Conservation (phyloP, 768 basidiomycete species). For the Galerina marginata region DNA sequence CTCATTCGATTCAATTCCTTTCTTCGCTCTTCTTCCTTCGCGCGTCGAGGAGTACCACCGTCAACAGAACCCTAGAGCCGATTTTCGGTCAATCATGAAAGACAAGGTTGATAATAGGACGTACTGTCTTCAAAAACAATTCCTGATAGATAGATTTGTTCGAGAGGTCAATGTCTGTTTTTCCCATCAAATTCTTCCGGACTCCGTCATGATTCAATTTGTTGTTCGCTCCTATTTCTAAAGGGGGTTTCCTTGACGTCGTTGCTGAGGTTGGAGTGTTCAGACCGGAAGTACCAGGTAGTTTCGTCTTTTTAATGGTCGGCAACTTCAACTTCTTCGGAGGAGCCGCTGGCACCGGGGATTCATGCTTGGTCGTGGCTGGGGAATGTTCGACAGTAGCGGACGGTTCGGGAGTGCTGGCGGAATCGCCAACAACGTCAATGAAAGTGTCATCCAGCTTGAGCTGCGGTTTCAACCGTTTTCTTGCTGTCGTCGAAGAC, state of each 20-base stretch:
- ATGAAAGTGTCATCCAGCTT: conserved; percentile 38
- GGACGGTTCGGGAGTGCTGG: conserved; percentile 22
- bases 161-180: conserved; percentile 67
- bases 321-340: conserved; percentile 32
- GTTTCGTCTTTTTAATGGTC: conserved; percentile 65
- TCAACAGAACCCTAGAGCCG: conserved; percentile 10
- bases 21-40: conserved; percentile 70
- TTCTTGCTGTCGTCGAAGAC: conserved; percentile 22
- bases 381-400: conserved; percentile 23
- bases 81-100: not conserved
- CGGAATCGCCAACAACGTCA: conserved; percentile 39
- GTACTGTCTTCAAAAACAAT: conserved; percentile 60
- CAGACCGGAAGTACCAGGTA: conserved; percentile 65
- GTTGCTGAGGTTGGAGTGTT: conserved; percentile 29
- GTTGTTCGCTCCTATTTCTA: conserved; percentile 23
- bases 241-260: conserved; percentile 29
- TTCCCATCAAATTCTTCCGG: conserved; percentile 40
- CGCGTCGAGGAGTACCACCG: conserved; percentile 33
- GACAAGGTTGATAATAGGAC: not conserved
- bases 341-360: conserved; percentile 28
- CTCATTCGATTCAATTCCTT: conserved; percentile 73
- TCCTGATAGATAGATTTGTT: conserved; percentile 66
- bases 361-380: conserved; percentile 35
- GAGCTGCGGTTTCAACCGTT: conserved; percentile 29
- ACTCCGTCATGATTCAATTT: conserved; percentile 22